Conservation (phyloP, 83 land plant genomes). For the Picea abies region DNA sequence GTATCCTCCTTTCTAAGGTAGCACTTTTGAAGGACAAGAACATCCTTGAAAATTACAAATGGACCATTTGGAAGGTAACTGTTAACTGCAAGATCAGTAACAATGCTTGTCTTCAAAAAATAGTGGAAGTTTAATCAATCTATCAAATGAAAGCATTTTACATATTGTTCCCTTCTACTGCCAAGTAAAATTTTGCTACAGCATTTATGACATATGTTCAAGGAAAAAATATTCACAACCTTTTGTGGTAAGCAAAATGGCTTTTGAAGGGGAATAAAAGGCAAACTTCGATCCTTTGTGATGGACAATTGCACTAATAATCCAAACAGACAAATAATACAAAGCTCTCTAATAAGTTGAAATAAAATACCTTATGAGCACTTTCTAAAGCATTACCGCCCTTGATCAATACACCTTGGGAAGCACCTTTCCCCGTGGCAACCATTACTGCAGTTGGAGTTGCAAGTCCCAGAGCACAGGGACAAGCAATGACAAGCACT, state of each 20-base stretch:
- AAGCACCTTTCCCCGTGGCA: conserved; percentile 96
- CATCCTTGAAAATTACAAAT: not conserved
- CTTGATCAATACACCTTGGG: conserved; percentile 93
- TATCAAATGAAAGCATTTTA: not conserved
- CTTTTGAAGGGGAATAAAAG: not conserved
- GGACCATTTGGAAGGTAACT: not conserved
- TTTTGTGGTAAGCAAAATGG: not conserved
- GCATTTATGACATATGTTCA: not conserved
- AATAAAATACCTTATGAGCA: conserved; percentile 73
- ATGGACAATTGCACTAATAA: not conserved
- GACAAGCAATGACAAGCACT: conserved; percentile 95
- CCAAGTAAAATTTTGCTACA: not conserved
- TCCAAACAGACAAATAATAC: not conserved
- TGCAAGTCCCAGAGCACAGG: conserved; percentile 97
- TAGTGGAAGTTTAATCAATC: not conserved
- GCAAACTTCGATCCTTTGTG: not conserved
- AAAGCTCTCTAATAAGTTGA: not conserved
- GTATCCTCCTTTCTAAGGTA: not conserved
- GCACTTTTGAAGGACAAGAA: not conserved
- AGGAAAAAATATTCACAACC: not conserved
- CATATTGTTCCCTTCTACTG: not conserved
- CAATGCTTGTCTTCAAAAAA: not conserved
- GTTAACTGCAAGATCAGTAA: not conserved
- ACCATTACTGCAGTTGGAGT: conserved; percentile 99
- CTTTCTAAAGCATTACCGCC: conserved; percentile 94